phyloP scores from a whole-genome alignment of 176 grass and related monocot species.

The Tillandsia leiboldiana region DNA sequence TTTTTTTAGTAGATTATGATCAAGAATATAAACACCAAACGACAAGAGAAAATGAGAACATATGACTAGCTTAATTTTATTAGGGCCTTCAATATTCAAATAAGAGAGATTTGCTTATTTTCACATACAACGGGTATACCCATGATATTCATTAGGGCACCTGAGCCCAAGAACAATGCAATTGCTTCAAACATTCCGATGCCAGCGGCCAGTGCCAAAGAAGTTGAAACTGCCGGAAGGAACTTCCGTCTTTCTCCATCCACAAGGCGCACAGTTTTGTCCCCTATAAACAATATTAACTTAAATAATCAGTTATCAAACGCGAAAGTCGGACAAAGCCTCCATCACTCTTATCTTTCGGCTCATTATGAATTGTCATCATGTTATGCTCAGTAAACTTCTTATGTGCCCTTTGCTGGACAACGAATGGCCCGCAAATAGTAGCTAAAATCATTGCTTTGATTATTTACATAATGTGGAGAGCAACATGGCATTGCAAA shows the following conservation, averaged over 20 bases:
- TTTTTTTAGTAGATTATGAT: background rate
- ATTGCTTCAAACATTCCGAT: constrained; percentile 62
- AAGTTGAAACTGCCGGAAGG: constrained; percentile 77
- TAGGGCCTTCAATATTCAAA: constrained; percentile 1
- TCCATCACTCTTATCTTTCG: no score
- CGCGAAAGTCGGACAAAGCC: no score
- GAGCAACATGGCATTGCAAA: no score
- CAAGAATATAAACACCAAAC: background rate
- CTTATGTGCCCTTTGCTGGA: no score
- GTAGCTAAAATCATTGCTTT: no score
- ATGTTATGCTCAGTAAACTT: no score
- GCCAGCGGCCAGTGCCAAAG: constrained; percentile 60
- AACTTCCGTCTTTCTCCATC: constrained; percentile 34
- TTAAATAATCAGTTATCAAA: constrained; percentile 9
- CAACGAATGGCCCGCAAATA: no score
- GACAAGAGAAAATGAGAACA: background rate
- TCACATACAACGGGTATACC: constrained; percentile 79
- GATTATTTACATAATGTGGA: no score
- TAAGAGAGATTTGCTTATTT: constrained; percentile 17
- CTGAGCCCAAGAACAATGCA: constrained; percentile 45
- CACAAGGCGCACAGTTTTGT: background rate
- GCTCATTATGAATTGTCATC: no score
- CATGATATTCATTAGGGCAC: constrained; percentile 51
- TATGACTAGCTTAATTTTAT: background rate
- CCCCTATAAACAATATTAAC: constrained; percentile 33